These are phyloP conservation scores for Ganoderma resinaceum DNA, from an alignment of 1,284 basidiomycete species.

Conservation along the genomic window DNA sequence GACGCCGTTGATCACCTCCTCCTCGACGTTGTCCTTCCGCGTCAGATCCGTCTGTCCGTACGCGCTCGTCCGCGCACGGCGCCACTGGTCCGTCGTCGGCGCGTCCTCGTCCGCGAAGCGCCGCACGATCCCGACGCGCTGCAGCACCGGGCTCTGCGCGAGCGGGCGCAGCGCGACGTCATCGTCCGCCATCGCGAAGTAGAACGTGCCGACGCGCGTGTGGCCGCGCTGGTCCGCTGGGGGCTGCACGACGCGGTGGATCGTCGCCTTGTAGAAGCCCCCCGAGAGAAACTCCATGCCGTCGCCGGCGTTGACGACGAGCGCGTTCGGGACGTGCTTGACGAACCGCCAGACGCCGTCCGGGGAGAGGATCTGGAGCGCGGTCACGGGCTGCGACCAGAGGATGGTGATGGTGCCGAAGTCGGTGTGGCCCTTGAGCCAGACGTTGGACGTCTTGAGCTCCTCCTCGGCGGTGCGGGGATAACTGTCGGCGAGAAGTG, in stretches of 20 bases:
- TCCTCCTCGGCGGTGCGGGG: conserved; percentile 62
- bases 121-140: conserved; percentile 40
- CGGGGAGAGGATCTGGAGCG: conserved; percentile 49
- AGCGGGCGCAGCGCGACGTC: conserved; percentile 39
- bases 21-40: conserved; percentile 46
- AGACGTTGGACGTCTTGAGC: conserved; percentile 53
- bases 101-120: conserved; percentile 39
- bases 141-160: conserved; percentile 39
- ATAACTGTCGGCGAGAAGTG: conserved; percentile 39
- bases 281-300: conserved; percentile 51
- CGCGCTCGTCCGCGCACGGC: conserved; percentile 44
- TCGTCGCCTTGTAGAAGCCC: conserved; percentile 50
- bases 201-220: conserved; percentile 51
- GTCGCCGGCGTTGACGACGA: conserved; percentile 58
- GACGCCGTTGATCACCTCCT: conserved; percentile 51
- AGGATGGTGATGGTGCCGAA: conserved; percentile 65
- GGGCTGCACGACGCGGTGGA: conserved; percentile 54
- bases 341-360: conserved; percentile 63
- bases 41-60: conserved; percentile 48
- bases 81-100: conserved; percentile 49
- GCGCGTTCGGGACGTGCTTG: conserved; percentile 63
- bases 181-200: conserved; percentile 48
- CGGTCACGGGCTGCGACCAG: conserved; percentile 67
- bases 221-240: conserved; percentile 54
- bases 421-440: conserved; percentile 63